Percentiles rank a stretch among this genome's conserved stretches.
phyloP scores from a whole-genome alignment of 805 yeast genomes.

The Cyberlindnera maritima region DNA sequence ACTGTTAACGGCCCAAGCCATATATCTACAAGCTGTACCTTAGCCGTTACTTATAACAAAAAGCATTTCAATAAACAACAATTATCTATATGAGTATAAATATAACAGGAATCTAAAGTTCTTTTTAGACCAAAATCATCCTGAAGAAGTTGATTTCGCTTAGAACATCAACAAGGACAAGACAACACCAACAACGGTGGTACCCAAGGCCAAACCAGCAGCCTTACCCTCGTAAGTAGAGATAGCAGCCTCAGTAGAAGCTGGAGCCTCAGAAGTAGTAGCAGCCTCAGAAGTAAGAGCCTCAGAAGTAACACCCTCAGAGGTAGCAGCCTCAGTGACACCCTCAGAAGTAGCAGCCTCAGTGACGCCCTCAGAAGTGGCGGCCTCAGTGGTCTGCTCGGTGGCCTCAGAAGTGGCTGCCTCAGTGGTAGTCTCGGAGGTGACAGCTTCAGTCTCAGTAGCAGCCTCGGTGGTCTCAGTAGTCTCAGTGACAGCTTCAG shows the following conservation, averaged over 20 bases:
- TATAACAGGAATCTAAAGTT: neutral
- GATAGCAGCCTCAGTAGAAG: slow-evolving; percentile 3
- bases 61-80: too few relatives aligned
- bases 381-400: neutral
- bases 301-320: neutral
- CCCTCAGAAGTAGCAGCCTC: neutral
- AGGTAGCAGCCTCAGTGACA: neutral
- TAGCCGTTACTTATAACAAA: too few relatives aligned
- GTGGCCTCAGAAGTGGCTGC: neutral
- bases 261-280: neutral
- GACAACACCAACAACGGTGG: slow-evolving; percentile 5
- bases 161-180: neutral
- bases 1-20: too few relatives aligned
- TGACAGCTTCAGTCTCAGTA: neutral
- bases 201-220: slow-evolving; percentile 4
- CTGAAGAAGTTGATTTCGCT: neutral
- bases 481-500: neutral
- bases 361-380: neutral
- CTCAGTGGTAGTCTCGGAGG: neutral
- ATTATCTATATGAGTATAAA: too few relatives aligned
- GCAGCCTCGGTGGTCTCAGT: too few relatives aligned
- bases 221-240: slow-evolving; percentile 11
- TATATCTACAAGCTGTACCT: too few relatives aligned
- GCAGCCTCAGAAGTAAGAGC: neutral
- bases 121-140: neutral